phyloP scores from a whole-genome alignment of 2,329 filamentous ascomycete species.

The Rhexocercosporidium sp. region DNA sequence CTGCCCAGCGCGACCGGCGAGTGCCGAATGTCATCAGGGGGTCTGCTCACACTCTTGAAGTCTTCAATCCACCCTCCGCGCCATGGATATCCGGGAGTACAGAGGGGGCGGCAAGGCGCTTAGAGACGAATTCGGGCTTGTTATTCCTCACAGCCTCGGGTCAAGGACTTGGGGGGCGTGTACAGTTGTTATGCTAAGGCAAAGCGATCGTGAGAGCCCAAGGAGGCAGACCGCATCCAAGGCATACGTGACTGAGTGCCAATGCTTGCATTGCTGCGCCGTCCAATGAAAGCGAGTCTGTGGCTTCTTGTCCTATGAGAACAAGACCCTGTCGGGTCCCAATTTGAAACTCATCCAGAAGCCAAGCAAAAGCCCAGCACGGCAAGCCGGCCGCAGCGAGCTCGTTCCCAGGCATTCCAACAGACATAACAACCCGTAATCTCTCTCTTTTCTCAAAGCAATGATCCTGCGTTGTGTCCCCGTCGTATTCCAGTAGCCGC shows the following conservation, averaged over 20 bases:
- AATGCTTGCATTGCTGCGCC: constrained; percentile 4
- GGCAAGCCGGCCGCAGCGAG: constrained; percentile 10
- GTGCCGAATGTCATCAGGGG: neutral
- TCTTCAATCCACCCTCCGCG: neutral
- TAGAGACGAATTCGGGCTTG: neutral
- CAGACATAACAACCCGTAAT: constrained; percentile 6
- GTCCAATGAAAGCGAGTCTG: neutral
- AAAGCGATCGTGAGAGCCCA: neutral
- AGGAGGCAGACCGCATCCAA: constrained; percentile 12
- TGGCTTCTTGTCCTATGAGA: constrained; percentile 3
- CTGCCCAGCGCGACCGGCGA: neutral
- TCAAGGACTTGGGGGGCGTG: constrained; percentile 6
- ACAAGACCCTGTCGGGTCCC: neutral
- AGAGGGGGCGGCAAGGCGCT: constrained; percentile 7
- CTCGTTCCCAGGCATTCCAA: neutral
- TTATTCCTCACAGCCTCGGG: constrained; percentile 6
- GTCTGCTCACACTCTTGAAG: neutral
- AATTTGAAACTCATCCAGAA: constrained; percentile 7
- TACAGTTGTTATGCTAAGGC: constrained; percentile 1
- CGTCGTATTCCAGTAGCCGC: neutral
- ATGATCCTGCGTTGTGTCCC: neutral
- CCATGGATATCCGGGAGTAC: neutral
- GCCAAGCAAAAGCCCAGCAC: constrained; percentile 12
- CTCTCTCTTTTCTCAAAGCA: neutral
- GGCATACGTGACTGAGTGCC: constrained; percentile 9